These are phyloP conservation scores for Pulveroboletus sp. DNA, from an alignment of 1,284 basidiomycete species.

Conservation along the genomic window DNA sequence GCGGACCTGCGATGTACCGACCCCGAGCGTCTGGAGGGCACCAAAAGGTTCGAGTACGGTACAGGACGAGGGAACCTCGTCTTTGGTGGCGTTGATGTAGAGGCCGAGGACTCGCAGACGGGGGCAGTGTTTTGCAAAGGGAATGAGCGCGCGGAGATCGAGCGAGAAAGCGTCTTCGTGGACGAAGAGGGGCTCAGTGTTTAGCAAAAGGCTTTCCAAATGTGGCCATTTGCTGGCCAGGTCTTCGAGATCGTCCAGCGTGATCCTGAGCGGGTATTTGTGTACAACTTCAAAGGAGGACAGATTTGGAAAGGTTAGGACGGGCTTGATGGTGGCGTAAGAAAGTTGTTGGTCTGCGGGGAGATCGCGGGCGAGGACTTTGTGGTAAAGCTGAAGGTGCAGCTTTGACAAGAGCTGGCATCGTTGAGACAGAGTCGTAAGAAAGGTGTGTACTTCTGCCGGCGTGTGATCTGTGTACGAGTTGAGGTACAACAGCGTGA, in stretches of 20 bases:
- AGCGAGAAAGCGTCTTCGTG: constrained; percentile 38
- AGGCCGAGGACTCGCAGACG: constrained; percentile 52
- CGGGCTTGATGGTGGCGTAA: constrained; percentile 50
- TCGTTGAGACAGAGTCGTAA: constrained; percentile 45
- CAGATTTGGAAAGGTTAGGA: constrained; percentile 50
- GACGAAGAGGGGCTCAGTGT: constrained; percentile 50
- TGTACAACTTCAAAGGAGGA: constrained; percentile 52
- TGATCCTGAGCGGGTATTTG: constrained; percentile 50
- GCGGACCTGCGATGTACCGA: constrained; percentile 52
- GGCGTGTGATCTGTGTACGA: constrained; percentile 46
- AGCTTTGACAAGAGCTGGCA: constrained; percentile 50
- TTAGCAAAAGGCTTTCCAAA: constrained; percentile 50
- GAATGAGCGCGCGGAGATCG: constrained; percentile 51
- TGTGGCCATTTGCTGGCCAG: constrained; percentile 52
- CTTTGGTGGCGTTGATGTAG: constrained; percentile 43
- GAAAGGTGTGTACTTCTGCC: constrained; percentile 42
- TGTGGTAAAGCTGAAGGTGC: constrained; percentile 39
- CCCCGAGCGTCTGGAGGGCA: constrained; percentile 41
- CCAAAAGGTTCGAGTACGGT: constrained; percentile 40
- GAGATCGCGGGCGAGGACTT: constrained; percentile 13
- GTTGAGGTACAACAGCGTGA: constrained; percentile 55
- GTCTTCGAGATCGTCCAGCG: constrained; percentile 48
- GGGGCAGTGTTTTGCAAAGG: constrained; percentile 56
- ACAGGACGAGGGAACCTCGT: constrained; percentile 33
- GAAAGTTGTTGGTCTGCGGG: constrained; percentile 41